phyloP scores from a whole-genome alignment of 768 basidiomycete genomes.

The Lactarius pseudohatsudake region DNA sequence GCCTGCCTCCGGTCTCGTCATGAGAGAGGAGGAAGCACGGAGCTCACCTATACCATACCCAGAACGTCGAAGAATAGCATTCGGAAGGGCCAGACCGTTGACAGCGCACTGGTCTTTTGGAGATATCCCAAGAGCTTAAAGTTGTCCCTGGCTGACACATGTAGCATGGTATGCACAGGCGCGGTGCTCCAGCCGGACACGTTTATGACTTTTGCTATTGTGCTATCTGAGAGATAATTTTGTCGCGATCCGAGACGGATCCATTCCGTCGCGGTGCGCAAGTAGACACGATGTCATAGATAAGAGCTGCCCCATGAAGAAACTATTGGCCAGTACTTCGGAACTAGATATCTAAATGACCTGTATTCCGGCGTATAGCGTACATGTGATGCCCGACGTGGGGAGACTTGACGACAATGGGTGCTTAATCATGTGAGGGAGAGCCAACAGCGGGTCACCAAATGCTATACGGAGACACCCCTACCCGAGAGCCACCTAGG shows the following conservation, averaged over 20 bases:
- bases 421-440: background rate
- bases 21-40: background rate
- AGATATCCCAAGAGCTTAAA: background rate
- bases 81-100: background rate
- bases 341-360: background rate
- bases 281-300: background rate
- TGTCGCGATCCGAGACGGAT: background rate
- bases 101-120: background rate
- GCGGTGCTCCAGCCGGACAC: background rate
- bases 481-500: background rate
- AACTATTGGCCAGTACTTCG: background rate
- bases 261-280: background rate
- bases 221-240: background rate
- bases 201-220: background rate
- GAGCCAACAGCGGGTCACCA: background rate
- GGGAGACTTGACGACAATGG: background rate
- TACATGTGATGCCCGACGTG: background rate
- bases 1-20: background rate
- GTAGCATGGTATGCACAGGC: background rate
- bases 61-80: background rate
- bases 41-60: background rate
- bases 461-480: background rate
- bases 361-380: background rate
- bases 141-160: background rate
- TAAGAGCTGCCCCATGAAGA: background rate